Percentiles rank a stretch among this genome's conserved stretches.
Conservation (phyloP, 441 rosid genomes). For the Adansonia madagascariensis region DNA sequence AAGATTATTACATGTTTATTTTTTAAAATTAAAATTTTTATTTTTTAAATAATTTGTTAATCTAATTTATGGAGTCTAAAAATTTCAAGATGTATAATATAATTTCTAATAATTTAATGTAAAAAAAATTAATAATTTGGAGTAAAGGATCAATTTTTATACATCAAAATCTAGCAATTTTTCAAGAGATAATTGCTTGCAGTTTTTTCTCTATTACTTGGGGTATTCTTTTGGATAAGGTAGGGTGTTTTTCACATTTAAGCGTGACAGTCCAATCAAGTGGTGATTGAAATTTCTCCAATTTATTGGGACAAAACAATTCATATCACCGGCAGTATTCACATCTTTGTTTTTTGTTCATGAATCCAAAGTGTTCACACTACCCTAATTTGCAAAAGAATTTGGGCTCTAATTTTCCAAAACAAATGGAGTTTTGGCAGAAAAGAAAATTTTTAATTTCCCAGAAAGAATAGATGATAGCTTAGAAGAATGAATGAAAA, state of each 20-base stretch:
- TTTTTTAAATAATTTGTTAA: too few relatives aligned
- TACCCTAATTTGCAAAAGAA: neutral
- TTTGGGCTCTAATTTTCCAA: neutral
- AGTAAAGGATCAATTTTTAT: too few relatives aligned
- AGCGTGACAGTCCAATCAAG: neutral
- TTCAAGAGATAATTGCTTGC: neutral
- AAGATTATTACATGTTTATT: too few relatives aligned
- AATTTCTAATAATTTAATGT: too few relatives aligned
- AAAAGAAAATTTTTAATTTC: neutral
- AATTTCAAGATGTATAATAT: too few relatives aligned
- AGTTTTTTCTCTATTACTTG: neutral
- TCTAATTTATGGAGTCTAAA: too few relatives aligned
- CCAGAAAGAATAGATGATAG: neutral
- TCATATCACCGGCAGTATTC: neutral
- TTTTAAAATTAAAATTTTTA: too few relatives aligned
- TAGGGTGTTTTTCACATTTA: constrained; percentile 5
- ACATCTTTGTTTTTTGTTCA: neutral
- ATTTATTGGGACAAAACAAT: constrained; percentile 7
- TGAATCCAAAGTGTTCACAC: constrained; percentile 7
- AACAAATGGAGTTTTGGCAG: neutral
- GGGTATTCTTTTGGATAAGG: neutral
- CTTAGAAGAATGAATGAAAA: neutral
- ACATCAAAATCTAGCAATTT: too few relatives aligned
- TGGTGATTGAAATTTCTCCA: neutral
- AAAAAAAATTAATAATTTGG: too few relatives aligned